Conservation (phyloP, 2,329 filamentous ascomycete genomes). For the Phaeosphaeriaceae sp. region DNA sequence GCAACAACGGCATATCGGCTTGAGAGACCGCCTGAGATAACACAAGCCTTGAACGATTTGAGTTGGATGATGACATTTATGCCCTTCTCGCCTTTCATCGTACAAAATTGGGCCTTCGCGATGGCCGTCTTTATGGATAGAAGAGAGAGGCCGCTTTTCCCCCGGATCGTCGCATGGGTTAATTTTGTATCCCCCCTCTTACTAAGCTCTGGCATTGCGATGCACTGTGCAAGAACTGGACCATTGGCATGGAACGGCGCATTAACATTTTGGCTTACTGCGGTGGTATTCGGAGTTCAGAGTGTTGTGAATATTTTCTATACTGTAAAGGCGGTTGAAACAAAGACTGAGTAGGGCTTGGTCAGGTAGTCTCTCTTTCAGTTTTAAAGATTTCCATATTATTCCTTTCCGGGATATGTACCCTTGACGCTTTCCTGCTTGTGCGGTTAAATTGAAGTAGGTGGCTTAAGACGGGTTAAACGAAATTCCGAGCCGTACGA, state of each 20-base stretch:
- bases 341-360: too few relatives aligned
- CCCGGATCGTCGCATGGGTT: slow-evolving; percentile 8
- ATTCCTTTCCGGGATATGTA: too few relatives aligned
- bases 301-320: not conserved
- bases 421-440: too few relatives aligned
- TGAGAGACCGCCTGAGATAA: slow-evolving; percentile 24
- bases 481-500: too few relatives aligned
- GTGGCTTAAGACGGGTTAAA: too few relatives aligned
- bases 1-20: slow-evolving; percentile 26
- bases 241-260: slow-evolving; percentile 16
- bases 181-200: slow-evolving; percentile 13
- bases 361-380: too few relatives aligned
- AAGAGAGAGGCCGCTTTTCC: slow-evolving; percentile 9
- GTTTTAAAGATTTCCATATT: too few relatives aligned
- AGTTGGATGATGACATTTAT: slow-evolving; percentile 20
- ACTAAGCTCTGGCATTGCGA: slow-evolving; percentile 10
- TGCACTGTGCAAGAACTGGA: slow-evolving; percentile 12
- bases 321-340: not conserved
- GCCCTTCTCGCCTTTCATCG: slow-evolving; percentile 14
- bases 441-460: too few relatives aligned
- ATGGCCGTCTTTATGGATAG: slow-evolving; percentile 8
- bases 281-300: slow-evolving; percentile 7
- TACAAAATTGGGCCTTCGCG: slow-evolving; percentile 15
- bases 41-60: slow-evolving; percentile 26
- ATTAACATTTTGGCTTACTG: slow-evolving; percentile 16